Conservation (phyloP, 768 basidiomycete species). For the Collybia sordida region DNA sequence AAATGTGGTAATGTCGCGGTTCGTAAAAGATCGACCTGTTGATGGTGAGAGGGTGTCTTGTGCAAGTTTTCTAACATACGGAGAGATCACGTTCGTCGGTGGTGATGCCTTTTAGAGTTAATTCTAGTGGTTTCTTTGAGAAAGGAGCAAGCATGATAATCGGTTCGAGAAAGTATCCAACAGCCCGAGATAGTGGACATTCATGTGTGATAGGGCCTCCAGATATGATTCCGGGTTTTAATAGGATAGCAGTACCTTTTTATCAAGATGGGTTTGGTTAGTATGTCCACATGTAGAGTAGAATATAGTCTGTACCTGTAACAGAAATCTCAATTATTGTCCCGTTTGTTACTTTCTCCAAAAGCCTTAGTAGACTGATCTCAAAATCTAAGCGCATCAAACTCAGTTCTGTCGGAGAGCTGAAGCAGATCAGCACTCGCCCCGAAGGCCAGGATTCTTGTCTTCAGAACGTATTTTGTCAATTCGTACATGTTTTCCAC, state of each 20-base stretch:
- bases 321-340: slow-evolving; percentile 94
- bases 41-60: slow-evolving; percentile 4
- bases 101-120: slow-evolving; percentile 88
- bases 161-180: slow-evolving; percentile 95
- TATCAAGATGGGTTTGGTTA: background rate
- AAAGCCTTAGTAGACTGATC: slow-evolving; percentile 80
- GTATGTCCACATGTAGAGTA: too few relatives aligned
- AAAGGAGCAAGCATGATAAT: slow-evolving; percentile 90
- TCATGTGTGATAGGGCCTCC: slow-evolving; percentile 84
- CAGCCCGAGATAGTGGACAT: slow-evolving; percentile 82
- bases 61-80: slow-evolving; percentile 40
- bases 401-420: background rate
- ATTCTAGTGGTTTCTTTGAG: slow-evolving; percentile 79
- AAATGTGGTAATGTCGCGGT: slow-evolving; percentile 91
- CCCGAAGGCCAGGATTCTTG: slow-evolving; percentile 93
- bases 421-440: slow-evolving; percentile 34
- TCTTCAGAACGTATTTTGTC: slow-evolving; percentile 89
- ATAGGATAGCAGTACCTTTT: slow-evolving; percentile 79
- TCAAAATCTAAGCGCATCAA: slow-evolving; percentile 69
- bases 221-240: slow-evolving; percentile 90
- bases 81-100: slow-evolving; percentile 92
- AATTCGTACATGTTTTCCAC: slow-evolving; percentile 81
- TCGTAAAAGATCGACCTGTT: slow-evolving; percentile 81
- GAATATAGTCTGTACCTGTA: slow-evolving; percentile 55
- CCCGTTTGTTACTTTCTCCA: slow-evolving; percentile 94